A percentile compares a stretch with the other conserved stretches of the same genome.
Evolutionary conservation across 805 yeast species (phyloP).

Genomic region (Pichia phayaonensis): DNA sequence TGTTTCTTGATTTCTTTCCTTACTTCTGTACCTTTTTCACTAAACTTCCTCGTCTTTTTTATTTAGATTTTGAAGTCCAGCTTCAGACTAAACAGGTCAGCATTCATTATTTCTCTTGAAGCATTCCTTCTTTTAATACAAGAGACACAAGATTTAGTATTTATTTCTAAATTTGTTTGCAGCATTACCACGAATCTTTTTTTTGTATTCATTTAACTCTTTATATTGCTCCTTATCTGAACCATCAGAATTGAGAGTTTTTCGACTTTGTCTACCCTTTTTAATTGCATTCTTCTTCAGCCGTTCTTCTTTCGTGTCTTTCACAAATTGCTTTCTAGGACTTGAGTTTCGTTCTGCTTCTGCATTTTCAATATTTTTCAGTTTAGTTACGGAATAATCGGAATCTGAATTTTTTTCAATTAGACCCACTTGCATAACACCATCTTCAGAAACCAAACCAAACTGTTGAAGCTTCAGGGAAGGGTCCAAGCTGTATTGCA

Average conservation of each 20-base stretch:
- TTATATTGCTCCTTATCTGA: neutral
- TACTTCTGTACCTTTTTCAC: no score
- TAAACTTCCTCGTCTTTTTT: no score
- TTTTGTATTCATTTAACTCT: neutral
- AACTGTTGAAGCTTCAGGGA: neutral
- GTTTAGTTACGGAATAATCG: neutral
- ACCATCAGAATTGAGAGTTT: neutral
- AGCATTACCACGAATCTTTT: neutral
- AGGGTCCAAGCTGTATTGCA: neutral
- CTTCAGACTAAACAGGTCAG: no score
- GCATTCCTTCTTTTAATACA: no score
- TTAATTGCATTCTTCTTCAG: neutral
- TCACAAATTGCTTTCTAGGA: no score
- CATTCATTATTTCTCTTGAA: no score
- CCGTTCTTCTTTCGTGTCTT: neutral
- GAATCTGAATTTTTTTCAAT: neutral
- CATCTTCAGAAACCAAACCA: constrained; percentile 6
- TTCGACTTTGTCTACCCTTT: neutral
- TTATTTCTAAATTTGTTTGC: neutral
- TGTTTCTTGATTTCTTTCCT: no score
- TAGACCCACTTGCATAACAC: neutral
- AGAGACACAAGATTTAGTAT: no score
- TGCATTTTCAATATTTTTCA: neutral
- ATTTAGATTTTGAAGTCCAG: neutral
- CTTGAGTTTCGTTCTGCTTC: no score